These are phyloP conservation scores for Phytophthora syringae DNA, from an alignment of 352 stramenopile genomes.

Conservation along the genomic window DNA sequence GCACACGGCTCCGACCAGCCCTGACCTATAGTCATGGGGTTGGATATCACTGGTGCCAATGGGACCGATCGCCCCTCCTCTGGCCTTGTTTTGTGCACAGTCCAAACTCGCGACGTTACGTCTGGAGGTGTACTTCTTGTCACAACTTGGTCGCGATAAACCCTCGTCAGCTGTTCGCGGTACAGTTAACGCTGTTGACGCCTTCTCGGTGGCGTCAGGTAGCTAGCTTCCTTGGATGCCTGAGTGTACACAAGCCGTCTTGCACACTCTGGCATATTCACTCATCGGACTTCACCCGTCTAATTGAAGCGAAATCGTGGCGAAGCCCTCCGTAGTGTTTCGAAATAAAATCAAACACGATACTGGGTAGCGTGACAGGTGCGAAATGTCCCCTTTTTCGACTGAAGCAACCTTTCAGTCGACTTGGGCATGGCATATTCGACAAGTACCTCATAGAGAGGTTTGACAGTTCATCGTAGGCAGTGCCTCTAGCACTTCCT, in stretches of 20 bases:
- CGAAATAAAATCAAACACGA: slow-evolving; percentile 14
- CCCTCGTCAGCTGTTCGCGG: background rate
- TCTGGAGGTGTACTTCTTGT: background rate
- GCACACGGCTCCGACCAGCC: background rate
- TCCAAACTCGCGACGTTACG: background rate
- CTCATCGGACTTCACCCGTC: background rate
- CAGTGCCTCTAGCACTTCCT: slow-evolving; percentile 5
- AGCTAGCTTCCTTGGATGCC: background rate
- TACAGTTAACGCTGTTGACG: background rate
- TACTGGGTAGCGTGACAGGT: slow-evolving; percentile 6
- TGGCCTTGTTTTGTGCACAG: background rate
- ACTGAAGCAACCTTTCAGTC: slow-evolving; percentile 11
- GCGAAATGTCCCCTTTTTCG: slow-evolving; percentile 13
- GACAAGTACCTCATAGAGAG: slow-evolving; percentile 19
- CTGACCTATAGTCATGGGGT: background rate
- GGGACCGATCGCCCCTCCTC: background rate
- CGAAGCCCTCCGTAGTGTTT: slow-evolving; percentile 15
- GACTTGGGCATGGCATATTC: slow-evolving; percentile 14
- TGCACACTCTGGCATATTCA: slow-evolving; percentile 11
- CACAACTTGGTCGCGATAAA: background rate
- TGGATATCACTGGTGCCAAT: background rate
- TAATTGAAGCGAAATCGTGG: slow-evolving; percentile 5
- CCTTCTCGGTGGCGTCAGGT: background rate
- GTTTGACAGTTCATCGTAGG: slow-evolving; percentile 14
- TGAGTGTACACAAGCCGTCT: background rate